Base-by-base conservation (phyloP, 2,329 filamentous ascomycete species). In the Aspergillus sp. region DNA sequence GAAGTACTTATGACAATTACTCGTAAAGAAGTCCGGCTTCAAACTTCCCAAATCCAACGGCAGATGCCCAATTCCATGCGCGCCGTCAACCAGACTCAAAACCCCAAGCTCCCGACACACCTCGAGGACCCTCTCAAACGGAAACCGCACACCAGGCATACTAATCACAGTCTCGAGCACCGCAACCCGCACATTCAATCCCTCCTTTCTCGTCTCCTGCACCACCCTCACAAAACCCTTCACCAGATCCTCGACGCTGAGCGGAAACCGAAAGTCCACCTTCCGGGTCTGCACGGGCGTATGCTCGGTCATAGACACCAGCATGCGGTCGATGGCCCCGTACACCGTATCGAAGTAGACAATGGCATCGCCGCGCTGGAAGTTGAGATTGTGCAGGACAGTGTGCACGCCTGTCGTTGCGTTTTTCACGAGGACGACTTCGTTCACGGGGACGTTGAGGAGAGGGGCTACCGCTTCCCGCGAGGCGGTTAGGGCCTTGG, bases 11-110 rank as follows among this genome's bases (percentile, higher is more conserved):
- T 94, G 87, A 57, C 82, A 87, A 64, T 96, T 96, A 46, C 77
- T 84, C 9, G 91, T 78, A 60, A 94, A 87, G 69, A 94, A 96
- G 65, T 96, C 90, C 0, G 88, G 83, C 52, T 89, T 79, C 2
- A 89, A 69, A 3, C 68, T 64, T 0, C 62, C 53, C 9, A 96
- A 68, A 64, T 94, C 79, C 5, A 96, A 65, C 1, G 77, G 73
- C 5, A 95, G 75, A 66, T 93, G 85, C 2, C 91, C 91, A 27
- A 94, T 70, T 1, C 85, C 84, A 66, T 97, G 91, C 0, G 91
- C 91, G 10, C 80, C 90, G 62, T 97, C 91, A 34, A 96, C 73
- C 19, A 88, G 71, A 56, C 84, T 89, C 45, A 91, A 61, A 3
- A 96, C 71, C 0, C 78, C 80, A 27, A 83, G 71, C 47, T 83